Evolutionary conservation across 495 filamentous ascomycete species (phyloP), one percentile per base, ranked within the genome.

Genomic region (Neurospora discreta): DNA sequence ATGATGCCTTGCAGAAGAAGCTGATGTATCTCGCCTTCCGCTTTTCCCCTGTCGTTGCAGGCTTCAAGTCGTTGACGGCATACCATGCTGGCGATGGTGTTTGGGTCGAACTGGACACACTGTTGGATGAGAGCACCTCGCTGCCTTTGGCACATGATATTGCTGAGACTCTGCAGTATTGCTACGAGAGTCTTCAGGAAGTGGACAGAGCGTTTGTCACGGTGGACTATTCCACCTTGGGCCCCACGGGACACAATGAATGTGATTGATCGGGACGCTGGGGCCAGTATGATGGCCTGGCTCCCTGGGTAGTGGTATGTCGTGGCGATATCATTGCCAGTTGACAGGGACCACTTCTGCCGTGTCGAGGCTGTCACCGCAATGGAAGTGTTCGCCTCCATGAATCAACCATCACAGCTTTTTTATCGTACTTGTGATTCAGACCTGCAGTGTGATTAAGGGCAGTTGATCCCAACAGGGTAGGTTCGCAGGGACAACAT

Each of bases 151-250:
- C 78, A n/a, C 82, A 86, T 76, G 83, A 86, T 75, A 77, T 85
- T 71, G 81, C 82, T 18, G 84, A 85, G 77, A 86, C 84, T 10
- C 73, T 86, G 72, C 83, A 86, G 75, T 85, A 86, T 74, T 86
- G 84, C 71, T 77, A 72, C 39, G 76, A 80, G 69, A 76, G 80
- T 15, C 73, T 85, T 39, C 75, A 76, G 10, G 83, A 85, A 73
- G 83, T 86, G 0, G 83, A 86, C 76, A 73, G 83, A 33, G 82
- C 83, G 5, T 86, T 85, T 74, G 84, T 85, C 5, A 84, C 84
- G 3, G 76, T 78, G 44, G 83, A 86, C 76, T 86, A 80, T 10
- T 71, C 71, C 4, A 71, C 71, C 18, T 40, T 71, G 44, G 75
- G 74, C 1, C 75, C 73, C 3, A 76, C 71, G 40, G 77, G 76